A percentile compares a stretch with the other conserved stretches of the same genome.
Evolutionary conservation across 495 filamentous ascomycete species (phyloP).

Genomic region (Rostrohypoxylon terebratum): DNA sequence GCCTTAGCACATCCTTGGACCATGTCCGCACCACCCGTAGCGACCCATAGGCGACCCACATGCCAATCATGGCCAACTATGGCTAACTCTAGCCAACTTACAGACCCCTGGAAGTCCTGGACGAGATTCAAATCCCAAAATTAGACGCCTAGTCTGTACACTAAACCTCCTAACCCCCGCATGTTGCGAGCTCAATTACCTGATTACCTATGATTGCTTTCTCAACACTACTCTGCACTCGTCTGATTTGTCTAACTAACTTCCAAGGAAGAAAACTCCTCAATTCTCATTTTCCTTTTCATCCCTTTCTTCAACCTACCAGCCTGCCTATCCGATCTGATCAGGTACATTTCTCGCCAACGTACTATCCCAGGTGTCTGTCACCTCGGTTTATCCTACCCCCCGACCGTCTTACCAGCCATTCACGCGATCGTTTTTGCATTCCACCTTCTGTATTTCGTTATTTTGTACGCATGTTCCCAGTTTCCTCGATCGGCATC

Average conservation of each 20-base stretch:
- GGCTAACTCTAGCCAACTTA: no score
- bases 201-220: no score
- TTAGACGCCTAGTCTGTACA: constrained; percentile 19
- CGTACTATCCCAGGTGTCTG: neutral
- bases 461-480: constrained; percentile 34
- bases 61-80: neutral
- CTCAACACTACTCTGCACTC: constrained; percentile 6
- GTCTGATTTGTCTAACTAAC: neutral
- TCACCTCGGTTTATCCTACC: neutral
- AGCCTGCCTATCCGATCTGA: neutral
- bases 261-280: constrained; percentile 26
- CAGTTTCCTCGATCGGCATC: constrained; percentile 5
- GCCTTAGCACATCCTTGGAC: neutral
- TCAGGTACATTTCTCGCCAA: neutral
- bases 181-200: constrained; percentile 27
- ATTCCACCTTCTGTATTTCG: constrained; percentile 13
- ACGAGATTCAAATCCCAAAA: constrained; percentile 32
- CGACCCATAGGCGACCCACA: no score
- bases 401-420: neutral
- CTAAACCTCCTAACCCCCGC: constrained; percentile 40
- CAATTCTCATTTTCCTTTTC: constrained; percentile 32
- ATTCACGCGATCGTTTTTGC: constrained; percentile 11
- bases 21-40: constrained; percentile 1
- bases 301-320: constrained; percentile 12
- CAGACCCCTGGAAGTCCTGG: constrained; percentile 14